Evolutionary conservation across 2,329 filamentous ascomycete species (phyloP).

Genomic region (Pestalotiopsis sp.): DNA sequence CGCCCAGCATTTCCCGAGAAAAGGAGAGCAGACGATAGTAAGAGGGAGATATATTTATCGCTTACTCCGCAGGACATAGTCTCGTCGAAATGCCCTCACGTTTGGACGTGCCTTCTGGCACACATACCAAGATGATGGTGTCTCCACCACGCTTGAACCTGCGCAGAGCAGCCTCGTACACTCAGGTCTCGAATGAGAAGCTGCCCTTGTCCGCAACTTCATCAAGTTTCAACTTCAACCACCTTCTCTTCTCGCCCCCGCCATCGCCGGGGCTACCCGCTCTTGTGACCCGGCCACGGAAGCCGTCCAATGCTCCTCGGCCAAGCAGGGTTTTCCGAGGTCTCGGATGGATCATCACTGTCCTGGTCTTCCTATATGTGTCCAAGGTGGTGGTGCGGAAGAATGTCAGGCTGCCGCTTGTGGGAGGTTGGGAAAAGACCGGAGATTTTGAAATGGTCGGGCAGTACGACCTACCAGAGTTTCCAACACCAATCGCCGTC

Average conservation of each 20-base stretch:
- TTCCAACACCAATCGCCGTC: constrained; percentile 72
- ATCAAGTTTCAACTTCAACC: constrained; percentile 65
- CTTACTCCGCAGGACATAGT: background rate
- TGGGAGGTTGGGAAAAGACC: constrained; percentile 38
- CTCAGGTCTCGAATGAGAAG: constrained; percentile 42
- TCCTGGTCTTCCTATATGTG: constrained; percentile 54
- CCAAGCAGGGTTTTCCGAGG: constrained; percentile 59
- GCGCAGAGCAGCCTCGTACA: constrained; percentile 58
- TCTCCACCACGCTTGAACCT: constrained; percentile 59
- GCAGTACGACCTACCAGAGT: constrained; percentile 65
- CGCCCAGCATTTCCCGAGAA: no score
- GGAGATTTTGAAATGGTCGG: constrained; percentile 67
- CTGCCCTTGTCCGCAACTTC: constrained; percentile 59
- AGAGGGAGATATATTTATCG: no score
- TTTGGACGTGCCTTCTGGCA: constrained; percentile 44
- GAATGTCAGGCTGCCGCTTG: constrained; percentile 28
- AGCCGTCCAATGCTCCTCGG: constrained; percentile 56
- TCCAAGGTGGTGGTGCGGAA: constrained; percentile 33
- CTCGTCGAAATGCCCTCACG: constrained; percentile 8
- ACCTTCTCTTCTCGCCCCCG: constrained; percentile 68
- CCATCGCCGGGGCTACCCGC: constrained; percentile 71
- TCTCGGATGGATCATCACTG: constrained; percentile 52
- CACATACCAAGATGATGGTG: constrained; percentile 51
- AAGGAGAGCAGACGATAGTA: no score
- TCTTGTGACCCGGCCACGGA: constrained; percentile 64